Percentiles rank a stretch among this genome's conserved stretches.
phyloP scores from a whole-genome alignment of 192 early-diverging fungal species.

The Coemansia sp. region DNA sequence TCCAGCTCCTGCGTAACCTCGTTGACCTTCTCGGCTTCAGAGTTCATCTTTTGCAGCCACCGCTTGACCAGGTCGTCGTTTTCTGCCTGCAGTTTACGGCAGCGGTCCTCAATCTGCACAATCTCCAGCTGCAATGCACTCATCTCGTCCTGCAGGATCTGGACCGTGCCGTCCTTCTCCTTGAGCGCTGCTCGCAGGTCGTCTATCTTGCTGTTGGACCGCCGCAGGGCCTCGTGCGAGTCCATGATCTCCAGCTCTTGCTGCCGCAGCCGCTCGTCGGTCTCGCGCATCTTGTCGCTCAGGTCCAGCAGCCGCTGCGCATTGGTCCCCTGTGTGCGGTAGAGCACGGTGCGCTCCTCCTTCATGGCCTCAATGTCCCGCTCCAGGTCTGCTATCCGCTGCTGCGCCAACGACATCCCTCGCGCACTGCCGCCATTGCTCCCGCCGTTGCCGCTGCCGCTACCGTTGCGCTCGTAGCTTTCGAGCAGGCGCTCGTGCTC shows the following conservation, averaged over 20 bases:
- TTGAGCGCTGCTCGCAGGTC: slow-evolving; percentile 55
- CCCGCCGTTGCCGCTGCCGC: slow-evolving; percentile 4
- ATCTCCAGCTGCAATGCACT: slow-evolving; percentile 88
- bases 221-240: slow-evolving; percentile 42
- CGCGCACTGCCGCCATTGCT: slow-evolving; percentile 15
- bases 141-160: slow-evolving; percentile 91
- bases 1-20: slow-evolving; percentile 88
- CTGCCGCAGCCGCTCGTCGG: slow-evolving; percentile 64
- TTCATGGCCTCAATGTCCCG: slow-evolving; percentile 70
- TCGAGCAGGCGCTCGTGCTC: slow-evolving; percentile 48
- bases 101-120: slow-evolving; percentile 66
- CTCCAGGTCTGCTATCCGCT: slow-evolving; percentile 72
- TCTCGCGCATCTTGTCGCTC: slow-evolving; percentile 72
- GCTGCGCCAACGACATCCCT: slow-evolving; percentile 53
- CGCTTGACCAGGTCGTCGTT: slow-evolving; percentile 85
- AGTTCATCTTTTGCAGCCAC: slow-evolving; percentile 89
- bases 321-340: slow-evolving; percentile 86
- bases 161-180: slow-evolving; percentile 92
- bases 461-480: slow-evolving; percentile 28
- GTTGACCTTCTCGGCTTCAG: slow-evolving; percentile 90
- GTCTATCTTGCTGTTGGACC: slow-evolving; percentile 23
- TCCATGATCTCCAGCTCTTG: slow-evolving; percentile 37
- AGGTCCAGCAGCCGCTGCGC: slow-evolving; percentile 85
- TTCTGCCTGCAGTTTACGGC: slow-evolving; percentile 71
- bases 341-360: slow-evolving; percentile 83